phyloP scores from a whole-genome alignment of 441 rosid genomes.

The Raphanus hybrid region DNA sequence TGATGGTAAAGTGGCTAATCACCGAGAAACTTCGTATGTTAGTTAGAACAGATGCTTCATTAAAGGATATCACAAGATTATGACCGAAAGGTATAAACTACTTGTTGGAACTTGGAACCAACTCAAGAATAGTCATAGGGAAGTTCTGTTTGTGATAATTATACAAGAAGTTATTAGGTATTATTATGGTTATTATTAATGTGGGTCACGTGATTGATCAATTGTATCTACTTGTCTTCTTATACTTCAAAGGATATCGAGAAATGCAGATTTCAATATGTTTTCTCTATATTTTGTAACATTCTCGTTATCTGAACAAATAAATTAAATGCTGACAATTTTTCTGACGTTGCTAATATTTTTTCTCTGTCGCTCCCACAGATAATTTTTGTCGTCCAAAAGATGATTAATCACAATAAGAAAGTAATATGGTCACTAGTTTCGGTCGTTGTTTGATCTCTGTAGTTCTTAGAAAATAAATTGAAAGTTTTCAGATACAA shows the following conservation, averaged over 20 bases:
- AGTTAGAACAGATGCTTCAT: constrained; percentile 31
- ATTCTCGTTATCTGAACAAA: neutral
- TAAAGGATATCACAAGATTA: constrained; percentile 38
- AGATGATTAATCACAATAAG: neutral
- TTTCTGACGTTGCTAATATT: neutral
- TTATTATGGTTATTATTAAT: constrained; percentile 31
- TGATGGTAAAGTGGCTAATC: constrained; percentile 37
- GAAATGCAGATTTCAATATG: neutral
- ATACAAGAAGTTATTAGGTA: constrained; percentile 13
- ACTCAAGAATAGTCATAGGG: constrained; percentile 28
- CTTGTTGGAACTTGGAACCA: constrained; percentile 37
- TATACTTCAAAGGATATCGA: constrained; percentile 35
- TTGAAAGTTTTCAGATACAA: neutral
- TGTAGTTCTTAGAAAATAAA: neutral
- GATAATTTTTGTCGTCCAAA: constrained; percentile 3
- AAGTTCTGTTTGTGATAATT: constrained; percentile 38
- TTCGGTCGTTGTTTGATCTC: neutral
- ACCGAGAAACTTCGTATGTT: constrained; percentile 31
- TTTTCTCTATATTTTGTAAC: neutral
- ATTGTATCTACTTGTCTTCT: constrained; percentile 39
- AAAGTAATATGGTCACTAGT: neutral
- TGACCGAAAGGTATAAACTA: constrained; percentile 31
- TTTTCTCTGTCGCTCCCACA: constrained; percentile 4
- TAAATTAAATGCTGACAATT: neutral
- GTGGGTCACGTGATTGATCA: constrained; percentile 46